A percentile compares a stretch with the other conserved stretches of the same genome.
Conservation (phyloP, 768 basidiomycete genomes). For the Phlebiopsis gigantea region DNA sequence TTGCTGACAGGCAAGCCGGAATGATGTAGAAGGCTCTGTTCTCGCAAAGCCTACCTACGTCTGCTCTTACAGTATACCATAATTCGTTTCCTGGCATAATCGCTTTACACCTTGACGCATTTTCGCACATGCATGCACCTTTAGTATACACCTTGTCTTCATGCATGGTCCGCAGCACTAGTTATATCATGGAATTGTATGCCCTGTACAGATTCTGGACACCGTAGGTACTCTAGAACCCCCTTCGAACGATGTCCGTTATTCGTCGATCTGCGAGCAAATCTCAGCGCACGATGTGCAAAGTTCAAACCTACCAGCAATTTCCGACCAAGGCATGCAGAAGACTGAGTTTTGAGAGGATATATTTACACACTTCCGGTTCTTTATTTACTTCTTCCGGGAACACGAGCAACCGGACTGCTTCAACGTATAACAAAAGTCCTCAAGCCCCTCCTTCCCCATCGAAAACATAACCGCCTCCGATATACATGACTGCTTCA, state of each 20-base stretch:
- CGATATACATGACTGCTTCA: neutral
- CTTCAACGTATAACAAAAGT: neutral
- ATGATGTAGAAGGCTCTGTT: neutral
- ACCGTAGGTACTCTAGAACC: neutral
- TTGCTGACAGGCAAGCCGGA: conserved; percentile 12
- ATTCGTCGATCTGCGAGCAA: neutral
- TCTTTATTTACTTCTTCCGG: conserved; percentile 5
- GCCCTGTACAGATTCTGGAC: neutral
- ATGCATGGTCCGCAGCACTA: neutral
- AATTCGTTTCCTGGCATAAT: neutral
- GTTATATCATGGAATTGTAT: neutral
- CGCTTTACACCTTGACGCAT: neutral
- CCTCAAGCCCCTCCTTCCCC: neutral
- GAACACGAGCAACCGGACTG: conserved; percentile 4
- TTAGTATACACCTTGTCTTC: neutral
- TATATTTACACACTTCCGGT: conserved; percentile 4
- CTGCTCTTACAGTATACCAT: neutral
- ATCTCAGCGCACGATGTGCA: neutral
- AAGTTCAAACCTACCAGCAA: neutral
- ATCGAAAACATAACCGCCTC: neutral
- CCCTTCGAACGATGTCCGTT: neutral
- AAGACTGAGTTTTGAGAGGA: neutral
- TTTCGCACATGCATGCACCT: neutral
- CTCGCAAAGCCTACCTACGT: too few species aligned
- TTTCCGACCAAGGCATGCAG: too few species aligned